These are phyloP conservation scores for Ustilago trichophora DNA, from an alignment of 1,284 basidiomycete species.

Conservation along the genomic window DNA sequence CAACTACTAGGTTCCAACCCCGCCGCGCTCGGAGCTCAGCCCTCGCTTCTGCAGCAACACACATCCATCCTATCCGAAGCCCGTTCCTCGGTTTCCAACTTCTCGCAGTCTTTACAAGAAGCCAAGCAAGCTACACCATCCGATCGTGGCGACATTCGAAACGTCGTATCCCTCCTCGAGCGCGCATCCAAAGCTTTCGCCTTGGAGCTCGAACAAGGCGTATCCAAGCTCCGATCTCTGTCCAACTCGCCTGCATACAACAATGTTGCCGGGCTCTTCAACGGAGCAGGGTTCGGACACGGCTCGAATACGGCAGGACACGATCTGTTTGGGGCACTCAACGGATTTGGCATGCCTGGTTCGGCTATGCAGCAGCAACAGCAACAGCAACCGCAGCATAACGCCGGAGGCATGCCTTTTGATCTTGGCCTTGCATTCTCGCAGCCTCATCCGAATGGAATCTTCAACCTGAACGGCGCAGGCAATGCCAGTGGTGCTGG, in stretches of 20 bases:
- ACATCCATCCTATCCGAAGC: constrained; percentile 28
- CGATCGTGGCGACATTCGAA: constrained; percentile 35
- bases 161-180: constrained; percentile 29
- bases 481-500: constrained; percentile 1
- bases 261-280: constrained; percentile 15
- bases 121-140: constrained; percentile 30
- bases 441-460: constrained; percentile 12
- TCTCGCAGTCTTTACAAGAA: constrained; percentile 22
- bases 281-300: constrained; percentile 3
- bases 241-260: constrained; percentile 16
- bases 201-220: constrained; percentile 33
- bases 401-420: constrained; percentile 14
- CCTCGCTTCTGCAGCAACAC: constrained; percentile 32
- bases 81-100: constrained; percentile 27
- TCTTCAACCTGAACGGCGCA: constrained; percentile 15
- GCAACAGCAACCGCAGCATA: constrained; percentile 20
- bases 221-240: constrained; percentile 25
- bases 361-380: constrained; percentile 10
- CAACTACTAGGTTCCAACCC: constrained; percentile 23
- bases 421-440: constrained; percentile 24
- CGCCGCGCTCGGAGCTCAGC: not conserved
- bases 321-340: constrained; percentile 26
- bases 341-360: constrained; percentile 16
- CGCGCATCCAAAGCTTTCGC: constrained; percentile 23
- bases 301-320: constrained; percentile 1